Evolutionary conservation across 495 filamentous ascomycete species (phyloP).

Genomic region (Tuber umbilicatum): DNA sequence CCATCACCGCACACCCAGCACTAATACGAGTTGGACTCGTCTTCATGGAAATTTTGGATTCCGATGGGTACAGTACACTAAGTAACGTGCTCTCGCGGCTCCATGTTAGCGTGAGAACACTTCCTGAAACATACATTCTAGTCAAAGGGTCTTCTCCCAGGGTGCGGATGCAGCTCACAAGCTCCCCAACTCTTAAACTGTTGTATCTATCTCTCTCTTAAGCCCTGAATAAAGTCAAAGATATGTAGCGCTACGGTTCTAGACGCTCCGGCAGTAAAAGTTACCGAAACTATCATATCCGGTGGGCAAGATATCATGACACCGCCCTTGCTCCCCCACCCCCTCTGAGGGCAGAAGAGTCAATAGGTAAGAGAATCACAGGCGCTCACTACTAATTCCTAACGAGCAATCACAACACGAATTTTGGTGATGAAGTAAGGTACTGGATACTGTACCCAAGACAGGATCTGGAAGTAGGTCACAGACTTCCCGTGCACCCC

Average conservation of each 20-base stretch:
- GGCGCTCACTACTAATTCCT: background rate
- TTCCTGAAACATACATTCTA: no score
- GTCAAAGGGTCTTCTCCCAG: no score
- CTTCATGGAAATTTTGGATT: no score
- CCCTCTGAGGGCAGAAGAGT: no score
- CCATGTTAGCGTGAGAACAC: no score
- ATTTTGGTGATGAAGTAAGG: background rate
- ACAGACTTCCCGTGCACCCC: background rate
- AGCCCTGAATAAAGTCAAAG: background rate
- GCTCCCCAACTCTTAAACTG: background rate
- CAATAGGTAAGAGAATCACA: background rate
- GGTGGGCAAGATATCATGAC: no score
- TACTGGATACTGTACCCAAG: no score
- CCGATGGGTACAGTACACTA: no score
- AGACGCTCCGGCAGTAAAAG: background rate
- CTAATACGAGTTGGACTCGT: background rate
- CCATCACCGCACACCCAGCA: background rate
- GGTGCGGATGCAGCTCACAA: background rate
- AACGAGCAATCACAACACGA: background rate
- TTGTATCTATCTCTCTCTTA: background rate
- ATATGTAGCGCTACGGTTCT: no score
- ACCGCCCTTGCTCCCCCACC: no score
- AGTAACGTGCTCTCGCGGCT: no score
- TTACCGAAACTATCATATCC: no score
- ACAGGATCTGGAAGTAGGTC: background rate